phyloP scores from a whole-genome alignment of 2,329 filamentous ascomycete species.

The Aspergillus sergii region DNA sequence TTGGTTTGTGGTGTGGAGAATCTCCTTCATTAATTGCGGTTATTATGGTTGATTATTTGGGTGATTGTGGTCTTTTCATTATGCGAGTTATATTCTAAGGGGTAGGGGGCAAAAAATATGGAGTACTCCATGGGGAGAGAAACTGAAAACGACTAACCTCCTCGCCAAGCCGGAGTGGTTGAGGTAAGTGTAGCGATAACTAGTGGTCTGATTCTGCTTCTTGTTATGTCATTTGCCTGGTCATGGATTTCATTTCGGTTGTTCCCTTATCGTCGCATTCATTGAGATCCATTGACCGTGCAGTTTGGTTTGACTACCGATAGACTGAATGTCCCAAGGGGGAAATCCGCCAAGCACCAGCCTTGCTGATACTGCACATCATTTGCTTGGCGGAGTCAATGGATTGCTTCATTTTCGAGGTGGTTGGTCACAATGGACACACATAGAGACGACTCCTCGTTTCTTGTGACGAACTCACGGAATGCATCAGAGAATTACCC shows the following conservation, averaged over 20 bases:
- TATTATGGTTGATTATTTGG: no score
- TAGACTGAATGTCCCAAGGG: neutral
- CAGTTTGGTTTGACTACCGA: neutral
- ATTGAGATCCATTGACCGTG: no score
- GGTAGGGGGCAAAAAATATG: neutral
- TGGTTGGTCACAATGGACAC: neutral
- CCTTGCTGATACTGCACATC: conserved; percentile 7
- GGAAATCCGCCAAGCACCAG: neutral
- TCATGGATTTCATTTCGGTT: neutral
- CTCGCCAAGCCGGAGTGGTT: no score
- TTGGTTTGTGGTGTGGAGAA: no score
- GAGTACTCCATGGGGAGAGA: neutral
- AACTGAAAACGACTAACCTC: no score
- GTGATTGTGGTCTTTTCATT: neutral
- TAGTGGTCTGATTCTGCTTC: neutral
- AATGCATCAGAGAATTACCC: neutral
- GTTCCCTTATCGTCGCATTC: no score
- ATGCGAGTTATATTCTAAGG: neutral
- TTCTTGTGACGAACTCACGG: neutral
- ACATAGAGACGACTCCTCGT: neutral
- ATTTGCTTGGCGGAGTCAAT: conserved; percentile 4
- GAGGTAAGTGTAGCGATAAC: neutral
- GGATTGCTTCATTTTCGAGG: neutral
- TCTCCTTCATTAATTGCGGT: no score
- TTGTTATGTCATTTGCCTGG: no score